Percentiles rank a stretch among this genome's conserved stretches.
Evolutionary conservation across 106 monocot genomes (phyloP).

Genomic region (Acanthochlamys bracteata): DNA sequence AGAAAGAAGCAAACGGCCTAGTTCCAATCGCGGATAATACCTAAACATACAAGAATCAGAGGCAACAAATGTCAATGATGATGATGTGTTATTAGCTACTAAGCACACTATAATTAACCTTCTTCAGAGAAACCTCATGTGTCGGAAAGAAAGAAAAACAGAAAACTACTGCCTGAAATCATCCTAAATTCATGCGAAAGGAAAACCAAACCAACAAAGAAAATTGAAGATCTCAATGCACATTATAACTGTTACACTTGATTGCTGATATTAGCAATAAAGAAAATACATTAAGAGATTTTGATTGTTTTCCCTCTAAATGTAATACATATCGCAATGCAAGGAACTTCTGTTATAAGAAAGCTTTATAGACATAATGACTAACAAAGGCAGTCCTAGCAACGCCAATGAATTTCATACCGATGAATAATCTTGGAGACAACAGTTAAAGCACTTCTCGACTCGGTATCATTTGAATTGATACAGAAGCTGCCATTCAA

Average conservation of each 20-base stretch:
- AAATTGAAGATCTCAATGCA: too few species aligned
- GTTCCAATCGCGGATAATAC: constrained; percentile 14
- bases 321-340: too few species aligned
- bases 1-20: constrained; percentile 4
- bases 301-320: too few species aligned
- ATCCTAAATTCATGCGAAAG: too few species aligned
- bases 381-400: not conserved
- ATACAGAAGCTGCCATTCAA: constrained; percentile 36
- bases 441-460: constrained; percentile 14
- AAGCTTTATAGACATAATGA: not conserved
- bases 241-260: too few species aligned
- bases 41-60: not conserved
- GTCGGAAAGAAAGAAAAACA: not conserved
- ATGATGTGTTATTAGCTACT: not conserved
- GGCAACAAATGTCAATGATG: not conserved
- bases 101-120: not conserved
- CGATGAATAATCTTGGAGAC: constrained; percentile 41
- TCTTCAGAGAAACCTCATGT: not conserved
- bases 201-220: too few species aligned
- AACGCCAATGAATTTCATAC: constrained; percentile 12
- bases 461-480: constrained; percentile 8
- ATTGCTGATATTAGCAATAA: too few species aligned
- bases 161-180: too few species aligned
- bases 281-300: too few species aligned
- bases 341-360: not conserved